phyloP scores from a whole-genome alignment of 2,329 filamentous ascomycete genomes.

The Aspergillus alliaceus region DNA sequence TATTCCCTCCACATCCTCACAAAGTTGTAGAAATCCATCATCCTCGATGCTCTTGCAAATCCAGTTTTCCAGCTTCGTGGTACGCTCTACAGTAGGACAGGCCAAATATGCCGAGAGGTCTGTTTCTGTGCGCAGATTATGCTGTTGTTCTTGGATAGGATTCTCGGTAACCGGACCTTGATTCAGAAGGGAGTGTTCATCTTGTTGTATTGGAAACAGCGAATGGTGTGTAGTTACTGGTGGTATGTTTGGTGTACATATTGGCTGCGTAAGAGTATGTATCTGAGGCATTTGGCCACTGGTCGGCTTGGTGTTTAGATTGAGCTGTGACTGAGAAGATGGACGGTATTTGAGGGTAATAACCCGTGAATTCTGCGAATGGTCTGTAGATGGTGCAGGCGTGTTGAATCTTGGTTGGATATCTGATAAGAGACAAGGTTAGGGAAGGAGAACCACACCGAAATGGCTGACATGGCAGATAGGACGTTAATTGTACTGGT shows the following conservation, averaged over 20 bases:
- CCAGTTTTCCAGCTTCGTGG: constrained; percentile 38
- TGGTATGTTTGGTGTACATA: not conserved
- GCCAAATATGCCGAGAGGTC: constrained; percentile 34
- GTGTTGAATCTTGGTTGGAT: not conserved
- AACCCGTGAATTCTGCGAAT: not conserved
- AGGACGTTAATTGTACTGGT: not conserved
- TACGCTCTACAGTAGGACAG: constrained; percentile 32
- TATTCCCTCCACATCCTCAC: constrained; percentile 40
- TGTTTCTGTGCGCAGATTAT: constrained; percentile 6
- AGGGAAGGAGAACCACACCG: not conserved
- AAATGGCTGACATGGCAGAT: not conserved
- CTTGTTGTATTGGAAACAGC: not conserved
- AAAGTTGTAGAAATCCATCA: constrained; percentile 40
- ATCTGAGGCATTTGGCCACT: not conserved
- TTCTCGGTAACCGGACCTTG: not conserved
- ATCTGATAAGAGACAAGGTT: not conserved
- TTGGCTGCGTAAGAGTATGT: not conserved
- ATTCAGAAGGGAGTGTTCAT: not conserved
- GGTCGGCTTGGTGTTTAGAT: not conserved
- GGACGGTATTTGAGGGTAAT: not conserved
- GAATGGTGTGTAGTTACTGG: not conserved
- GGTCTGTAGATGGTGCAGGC: not conserved
- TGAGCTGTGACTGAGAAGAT: not conserved
- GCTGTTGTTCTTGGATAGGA: not conserved
- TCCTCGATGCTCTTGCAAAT: constrained; percentile 44